Base-by-base conservation (phyloP, 768 basidiomycete species). In the Mrakia frigida region DNA sequence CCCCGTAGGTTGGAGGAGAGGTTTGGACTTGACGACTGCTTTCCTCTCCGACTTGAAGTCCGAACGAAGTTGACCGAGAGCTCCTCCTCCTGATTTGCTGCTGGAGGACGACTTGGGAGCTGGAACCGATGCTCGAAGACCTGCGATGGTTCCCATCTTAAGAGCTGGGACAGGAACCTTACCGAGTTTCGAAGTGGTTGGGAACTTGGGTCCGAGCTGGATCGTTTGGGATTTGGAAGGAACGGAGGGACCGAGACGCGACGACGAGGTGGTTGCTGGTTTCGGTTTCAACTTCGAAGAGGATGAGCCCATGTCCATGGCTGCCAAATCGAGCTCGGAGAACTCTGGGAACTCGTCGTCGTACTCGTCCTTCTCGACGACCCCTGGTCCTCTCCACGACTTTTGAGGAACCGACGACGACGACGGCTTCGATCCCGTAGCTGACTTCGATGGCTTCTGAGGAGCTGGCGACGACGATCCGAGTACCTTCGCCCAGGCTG, bases 261-360 rank as follows among this genome's bases (percentile, higher is more conserved):
- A 50, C 23, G 70, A 71, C 37, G 70, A 71, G n/a, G 70, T 56
- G 6, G 53, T 33, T 16, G 21, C 3, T 23, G 46, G 41, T 53
- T 28, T 50, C 11, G 37, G 11, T 28, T 56, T 68, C 25, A 25
- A 25, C 35, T 43, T 63, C 3, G 39, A 28, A 7, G 73, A 43
- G 18, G 61, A 59, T 33, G 35, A 21, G 31, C 9, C 9, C 25
- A 18, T 23, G 50, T 56, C 73, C 39, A 46, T n/a, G 25, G 63
- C 73, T 9, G 61, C 28, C 28, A 74, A 63, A 35, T 74, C 73
- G 13, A 52, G 59, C 10, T 72, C 71, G 2, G 71, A 72, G 25
- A 74, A 28, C 21, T 63, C 63, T 21, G 60, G 61, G 50, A 74
- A 74, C 65, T 74, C 73, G 52, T 68, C 73, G 43, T 74, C 73